A percentile compares a stretch with the other conserved stretches of the same genome.
Conservation (phyloP, 2,329 filamentous ascomycete species). For the Pseudogymnoascus sp. region DNA sequence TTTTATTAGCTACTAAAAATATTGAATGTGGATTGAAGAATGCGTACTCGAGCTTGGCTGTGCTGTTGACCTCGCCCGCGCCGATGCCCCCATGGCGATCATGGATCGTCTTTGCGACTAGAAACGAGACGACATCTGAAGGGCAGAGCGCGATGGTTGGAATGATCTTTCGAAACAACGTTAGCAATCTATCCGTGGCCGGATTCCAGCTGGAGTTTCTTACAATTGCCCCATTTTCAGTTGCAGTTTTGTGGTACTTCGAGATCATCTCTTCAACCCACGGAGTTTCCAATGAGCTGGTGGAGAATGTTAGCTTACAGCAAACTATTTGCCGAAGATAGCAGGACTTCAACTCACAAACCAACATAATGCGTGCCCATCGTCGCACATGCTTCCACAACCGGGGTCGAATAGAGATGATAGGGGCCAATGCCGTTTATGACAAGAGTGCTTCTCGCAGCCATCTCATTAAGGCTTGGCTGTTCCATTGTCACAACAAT, state of each 20-base stretch:
- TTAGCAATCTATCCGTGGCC: not conserved
- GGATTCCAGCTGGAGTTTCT: not conserved
- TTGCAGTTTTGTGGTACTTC: constrained; percentile 10
- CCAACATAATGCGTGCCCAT: constrained; percentile 63
- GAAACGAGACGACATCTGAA: constrained; percentile 9
- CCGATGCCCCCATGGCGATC: not conserved
- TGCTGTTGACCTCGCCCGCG: constrained; percentile 11
- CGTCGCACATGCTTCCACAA: constrained; percentile 57
- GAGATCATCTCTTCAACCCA: constrained; percentile 14
- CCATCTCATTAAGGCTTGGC: constrained; percentile 10
- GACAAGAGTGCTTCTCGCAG: constrained; percentile 41
- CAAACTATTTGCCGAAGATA: not conserved
- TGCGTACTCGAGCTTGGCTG: constrained; percentile 11
- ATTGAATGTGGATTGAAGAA: not conserved
- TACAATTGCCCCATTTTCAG: constrained; percentile 11
- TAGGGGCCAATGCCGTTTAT: constrained; percentile 59
- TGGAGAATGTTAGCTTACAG: not conserved
- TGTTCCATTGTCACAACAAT: constrained; percentile 12
- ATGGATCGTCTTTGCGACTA: constrained; percentile 7
- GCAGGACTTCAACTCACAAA: constrained; percentile 31
- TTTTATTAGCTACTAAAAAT: not conserved
- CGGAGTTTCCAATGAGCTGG: constrained; percentile 13
- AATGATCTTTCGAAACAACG: constrained; percentile 8
- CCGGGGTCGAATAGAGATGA: constrained; percentile 55
- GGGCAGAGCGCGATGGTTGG: constrained; percentile 10